phyloP scores from a whole-genome alignment of 306 rosid genomes.

The Acmispon strigosus region DNA sequence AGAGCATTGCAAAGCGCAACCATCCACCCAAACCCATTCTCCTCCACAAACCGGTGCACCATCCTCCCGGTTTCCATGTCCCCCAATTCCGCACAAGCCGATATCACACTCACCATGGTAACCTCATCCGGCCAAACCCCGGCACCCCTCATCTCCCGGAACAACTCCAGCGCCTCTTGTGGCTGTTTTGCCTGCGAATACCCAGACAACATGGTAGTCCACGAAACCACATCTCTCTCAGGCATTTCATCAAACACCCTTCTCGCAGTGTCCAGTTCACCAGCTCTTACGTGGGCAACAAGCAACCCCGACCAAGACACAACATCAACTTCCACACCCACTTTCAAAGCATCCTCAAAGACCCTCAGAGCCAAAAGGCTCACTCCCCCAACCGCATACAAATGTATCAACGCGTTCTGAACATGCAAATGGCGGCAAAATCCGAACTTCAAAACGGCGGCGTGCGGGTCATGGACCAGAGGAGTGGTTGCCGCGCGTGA shows the following conservation, averaged over 20 bases:
- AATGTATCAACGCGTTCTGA: constrained; percentile 45
- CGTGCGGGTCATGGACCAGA: constrained; percentile 22
- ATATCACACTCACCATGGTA: constrained; percentile 52
- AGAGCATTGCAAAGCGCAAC: constrained; percentile 51
- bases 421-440: constrained; percentile 41
- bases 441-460: constrained; percentile 43
- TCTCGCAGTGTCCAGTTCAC: constrained; percentile 39
- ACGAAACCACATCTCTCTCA: constrained; percentile 52
- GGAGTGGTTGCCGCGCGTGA: constrained; percentile 24
- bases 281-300: constrained; percentile 40
- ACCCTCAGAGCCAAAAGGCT: constrained; percentile 32
- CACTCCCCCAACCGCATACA: constrained; percentile 40
- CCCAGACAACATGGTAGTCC: constrained; percentile 56
- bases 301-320: constrained; percentile 66
- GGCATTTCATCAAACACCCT: constrained; percentile 56
- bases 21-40: constrained; percentile 51
- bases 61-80: constrained; percentile 41
- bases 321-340: constrained; percentile 39
- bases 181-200: constrained; percentile 34
- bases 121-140: constrained; percentile 52
- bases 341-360: constrained; percentile 33
- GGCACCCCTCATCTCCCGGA: constrained; percentile 39
- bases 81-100: constrained; percentile 42
- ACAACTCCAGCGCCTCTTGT: constrained; percentile 44
- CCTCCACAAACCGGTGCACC: constrained; percentile 40